Conservation (phyloP, 208 protist species). For the Acanthamoeba sp. region DNA sequence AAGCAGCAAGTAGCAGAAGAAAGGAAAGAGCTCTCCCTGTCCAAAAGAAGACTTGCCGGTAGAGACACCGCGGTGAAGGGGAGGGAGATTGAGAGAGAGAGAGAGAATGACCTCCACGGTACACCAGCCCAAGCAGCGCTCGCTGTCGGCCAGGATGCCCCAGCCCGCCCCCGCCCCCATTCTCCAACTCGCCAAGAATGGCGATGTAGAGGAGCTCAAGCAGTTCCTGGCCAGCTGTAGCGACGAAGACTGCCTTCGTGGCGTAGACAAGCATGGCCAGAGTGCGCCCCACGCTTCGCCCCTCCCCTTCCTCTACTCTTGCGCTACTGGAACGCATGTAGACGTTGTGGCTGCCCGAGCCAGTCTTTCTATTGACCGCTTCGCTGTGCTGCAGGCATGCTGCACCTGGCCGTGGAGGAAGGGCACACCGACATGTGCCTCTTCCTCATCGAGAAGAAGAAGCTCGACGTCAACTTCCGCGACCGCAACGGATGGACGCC, state of each 20-base stretch:
- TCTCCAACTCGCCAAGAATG: not conserved
- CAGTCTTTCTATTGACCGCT: too few relatives aligned
- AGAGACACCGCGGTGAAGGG: too few relatives aligned
- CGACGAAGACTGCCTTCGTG: not conserved
- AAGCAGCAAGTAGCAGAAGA: too few relatives aligned
- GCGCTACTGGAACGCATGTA: not conserved
- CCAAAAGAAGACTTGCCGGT: too few relatives aligned
- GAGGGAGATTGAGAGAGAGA: not conserved
- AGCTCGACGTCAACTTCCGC: not conserved
- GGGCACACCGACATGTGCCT: constrained; percentile 21
- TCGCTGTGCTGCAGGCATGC: not conserved
- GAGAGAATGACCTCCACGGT: not conserved
- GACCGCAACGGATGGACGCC: constrained; percentile 56
- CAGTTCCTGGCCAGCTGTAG: not conserved
- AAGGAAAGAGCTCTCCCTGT: too few relatives aligned
- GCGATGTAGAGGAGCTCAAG: constrained; percentile 1
- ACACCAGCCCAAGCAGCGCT: too few relatives aligned
- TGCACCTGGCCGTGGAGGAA: constrained; percentile 43
- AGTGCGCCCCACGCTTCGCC: not conserved
- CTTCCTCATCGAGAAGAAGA: constrained; percentile 26
- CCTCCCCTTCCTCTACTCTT: not conserved
- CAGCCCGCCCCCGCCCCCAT: not conserved
- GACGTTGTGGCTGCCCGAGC: too few relatives aligned
- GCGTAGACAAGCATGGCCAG: not conserved
- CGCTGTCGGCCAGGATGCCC: not conserved